Percentiles rank a stretch among this genome's conserved stretches.
These are phyloP conservation scores for Diacronema lutheri DNA, from an alignment of 78 protist species.

Conservation along the genomic window DNA sequence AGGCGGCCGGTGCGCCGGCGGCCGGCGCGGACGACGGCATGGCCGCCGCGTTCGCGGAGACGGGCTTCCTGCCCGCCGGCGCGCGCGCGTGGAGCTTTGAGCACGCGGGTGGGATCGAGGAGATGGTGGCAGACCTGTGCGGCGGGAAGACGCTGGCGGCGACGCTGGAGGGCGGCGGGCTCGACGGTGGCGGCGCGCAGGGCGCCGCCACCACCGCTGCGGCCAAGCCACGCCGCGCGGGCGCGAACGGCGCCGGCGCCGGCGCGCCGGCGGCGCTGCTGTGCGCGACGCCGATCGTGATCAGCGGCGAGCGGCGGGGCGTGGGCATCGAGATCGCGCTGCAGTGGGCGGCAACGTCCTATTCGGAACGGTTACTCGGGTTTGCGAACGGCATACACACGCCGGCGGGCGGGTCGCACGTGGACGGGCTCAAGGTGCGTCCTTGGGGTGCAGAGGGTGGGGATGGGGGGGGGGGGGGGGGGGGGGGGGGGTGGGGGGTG, in stretches of 20 bases:
- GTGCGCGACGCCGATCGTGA: background rate
- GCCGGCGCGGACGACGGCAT: too few relatives aligned
- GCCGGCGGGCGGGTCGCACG: constrained; percentile 5
- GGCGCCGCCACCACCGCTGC: too few relatives aligned
- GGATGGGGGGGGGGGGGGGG: too few relatives aligned
- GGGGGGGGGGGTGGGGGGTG: too few relatives aligned
- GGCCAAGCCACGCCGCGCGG: too few relatives aligned
- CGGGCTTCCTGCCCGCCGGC: background rate
- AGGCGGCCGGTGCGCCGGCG: background rate
- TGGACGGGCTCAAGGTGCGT: constrained; percentile 17
- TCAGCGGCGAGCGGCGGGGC: background rate
- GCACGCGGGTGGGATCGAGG: background rate
- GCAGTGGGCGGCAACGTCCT: background rate
- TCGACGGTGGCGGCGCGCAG: too few relatives aligned
- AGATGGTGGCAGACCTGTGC: background rate
- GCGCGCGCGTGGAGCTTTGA: background rate
- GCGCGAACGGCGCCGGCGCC: background rate
- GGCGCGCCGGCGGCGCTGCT: background rate
- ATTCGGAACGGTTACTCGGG: background rate
- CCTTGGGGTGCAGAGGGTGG: too few relatives aligned
- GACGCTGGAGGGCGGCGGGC: background rate
- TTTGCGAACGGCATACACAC: constrained; percentile 5
- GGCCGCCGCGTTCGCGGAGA: too few relatives aligned
- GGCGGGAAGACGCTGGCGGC: background rate
- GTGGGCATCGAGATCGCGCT: background rate